Conservation (phyloP, 192 early-diverging fungal genomes). For the Diversispora epigaea region DNA sequence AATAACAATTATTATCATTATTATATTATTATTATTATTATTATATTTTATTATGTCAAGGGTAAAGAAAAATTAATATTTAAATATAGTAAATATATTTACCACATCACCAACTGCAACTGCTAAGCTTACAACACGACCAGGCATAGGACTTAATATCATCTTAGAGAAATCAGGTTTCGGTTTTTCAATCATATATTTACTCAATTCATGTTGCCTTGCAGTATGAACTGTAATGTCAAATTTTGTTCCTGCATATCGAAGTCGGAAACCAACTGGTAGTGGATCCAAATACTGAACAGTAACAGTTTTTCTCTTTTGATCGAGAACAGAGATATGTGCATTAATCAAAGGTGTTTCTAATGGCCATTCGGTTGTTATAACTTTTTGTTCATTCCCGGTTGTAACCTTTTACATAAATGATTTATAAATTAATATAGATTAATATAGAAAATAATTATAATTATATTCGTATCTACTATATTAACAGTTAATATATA, state of each 20-base stretch:
- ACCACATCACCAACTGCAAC: conserved; percentile 77
- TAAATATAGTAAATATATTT: neutral
- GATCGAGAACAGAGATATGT: conserved; percentile 38
- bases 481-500: too few species aligned
- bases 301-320: conserved; percentile 46
- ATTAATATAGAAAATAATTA: neutral
- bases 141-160: conserved; percentile 89
- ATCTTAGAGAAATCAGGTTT: conserved; percentile 70
- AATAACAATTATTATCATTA: neutral
- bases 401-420: conserved; percentile 38
- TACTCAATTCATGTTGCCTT: conserved; percentile 62
- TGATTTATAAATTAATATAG: conserved; percentile 8
- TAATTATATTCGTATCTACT: conserved; percentile 36
- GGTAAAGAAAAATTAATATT: neutral
- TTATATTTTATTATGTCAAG: too few species aligned
- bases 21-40: too few species aligned
- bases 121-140: conserved; percentile 76
- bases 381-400: conserved; percentile 35
- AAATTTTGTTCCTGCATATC: conserved; percentile 82
- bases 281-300: conserved; percentile 73
- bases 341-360: conserved; percentile 72
- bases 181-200: conserved; percentile 76
- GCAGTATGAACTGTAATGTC: conserved; percentile 64
- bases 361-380: conserved; percentile 64
- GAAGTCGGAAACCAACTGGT: conserved; percentile 77